Conservation (phyloP, 768 basidiomycete species). For the Lepiota brunneoincarnata region DNA sequence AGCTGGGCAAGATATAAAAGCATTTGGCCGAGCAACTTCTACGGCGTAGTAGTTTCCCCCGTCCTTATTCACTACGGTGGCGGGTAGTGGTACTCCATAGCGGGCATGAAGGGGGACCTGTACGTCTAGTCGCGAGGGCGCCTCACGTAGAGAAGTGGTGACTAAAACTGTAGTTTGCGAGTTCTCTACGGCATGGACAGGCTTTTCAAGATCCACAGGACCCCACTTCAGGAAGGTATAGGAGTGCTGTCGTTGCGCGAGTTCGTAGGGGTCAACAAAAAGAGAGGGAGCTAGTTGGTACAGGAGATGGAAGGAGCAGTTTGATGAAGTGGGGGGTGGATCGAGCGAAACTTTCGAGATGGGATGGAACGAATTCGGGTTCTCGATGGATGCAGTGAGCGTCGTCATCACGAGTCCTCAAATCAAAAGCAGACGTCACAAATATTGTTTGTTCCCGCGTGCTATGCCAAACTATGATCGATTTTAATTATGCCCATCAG, state of each 20-base stretch:
- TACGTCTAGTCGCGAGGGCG: not conserved
- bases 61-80: not conserved
- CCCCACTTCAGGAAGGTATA: conserved; percentile 11
- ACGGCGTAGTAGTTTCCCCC: not conserved
- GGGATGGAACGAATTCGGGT: conserved; percentile 6
- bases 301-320: conserved; percentile 4
- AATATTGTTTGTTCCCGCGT: too few relatives aligned
- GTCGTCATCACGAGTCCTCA: conserved; percentile 1
- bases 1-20: conserved; percentile 3
- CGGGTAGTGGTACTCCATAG: not conserved
- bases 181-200: not conserved
- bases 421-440: too few relatives aligned
- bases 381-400: not conserved
- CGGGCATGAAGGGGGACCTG: conserved; percentile 9
- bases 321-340: not conserved
- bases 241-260: conserved; percentile 5
- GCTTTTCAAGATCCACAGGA: conserved; percentile 3
- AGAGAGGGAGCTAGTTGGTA: not conserved
- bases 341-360: not conserved
- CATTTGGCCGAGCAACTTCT: not conserved
- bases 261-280: conserved; percentile 8
- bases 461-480: too few relatives aligned
- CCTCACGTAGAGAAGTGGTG: not conserved
- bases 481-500: not conserved
- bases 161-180: not conserved